Evolutionary conservation across 768 basidiomycete genomes (phyloP).

Genomic region (Tricholoma matsutake): DNA sequence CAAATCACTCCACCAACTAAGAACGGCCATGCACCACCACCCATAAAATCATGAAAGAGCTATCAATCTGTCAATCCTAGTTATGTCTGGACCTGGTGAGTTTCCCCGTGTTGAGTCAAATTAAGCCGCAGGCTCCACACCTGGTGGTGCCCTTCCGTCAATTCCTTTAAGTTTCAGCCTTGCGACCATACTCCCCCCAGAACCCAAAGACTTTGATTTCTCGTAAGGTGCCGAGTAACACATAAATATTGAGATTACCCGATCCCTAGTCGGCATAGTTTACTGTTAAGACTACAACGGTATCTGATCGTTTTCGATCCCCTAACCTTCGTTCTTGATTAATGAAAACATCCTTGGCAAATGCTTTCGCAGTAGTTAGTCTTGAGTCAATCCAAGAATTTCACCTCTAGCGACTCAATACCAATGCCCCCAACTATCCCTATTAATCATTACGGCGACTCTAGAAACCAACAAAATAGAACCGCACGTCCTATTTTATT

Average conservation of each 20-base stretch:
- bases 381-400: constrained; percentile 83
- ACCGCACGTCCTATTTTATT: constrained; percentile 76
- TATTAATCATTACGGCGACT: constrained; percentile 80
- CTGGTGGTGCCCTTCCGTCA: not conserved
- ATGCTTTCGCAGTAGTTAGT: constrained; percentile 81
- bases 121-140: constrained; percentile 3
- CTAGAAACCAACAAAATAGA: constrained; percentile 82
- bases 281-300: constrained; percentile 61
- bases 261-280: constrained; percentile 79
- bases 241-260: constrained; percentile 54
- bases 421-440: constrained; percentile 81
- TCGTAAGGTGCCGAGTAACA: constrained; percentile 60
- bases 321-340: constrained; percentile 84
- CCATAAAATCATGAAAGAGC: constrained; percentile 74
- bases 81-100: constrained; percentile 43
- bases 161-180: not conserved
- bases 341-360: constrained; percentile 85
- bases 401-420: constrained; percentile 82
- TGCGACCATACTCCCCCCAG: not conserved
- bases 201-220: constrained; percentile 61
- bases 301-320: constrained; percentile 71
- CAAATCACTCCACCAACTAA: constrained; percentile 85
- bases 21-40: constrained; percentile 89
- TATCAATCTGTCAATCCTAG: constrained; percentile 71
- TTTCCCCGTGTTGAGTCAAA: constrained; percentile 15